phyloP scores from a whole-genome alignment of 2,329 filamentous ascomycete genomes.

The Rosellinia necatrix region DNA sequence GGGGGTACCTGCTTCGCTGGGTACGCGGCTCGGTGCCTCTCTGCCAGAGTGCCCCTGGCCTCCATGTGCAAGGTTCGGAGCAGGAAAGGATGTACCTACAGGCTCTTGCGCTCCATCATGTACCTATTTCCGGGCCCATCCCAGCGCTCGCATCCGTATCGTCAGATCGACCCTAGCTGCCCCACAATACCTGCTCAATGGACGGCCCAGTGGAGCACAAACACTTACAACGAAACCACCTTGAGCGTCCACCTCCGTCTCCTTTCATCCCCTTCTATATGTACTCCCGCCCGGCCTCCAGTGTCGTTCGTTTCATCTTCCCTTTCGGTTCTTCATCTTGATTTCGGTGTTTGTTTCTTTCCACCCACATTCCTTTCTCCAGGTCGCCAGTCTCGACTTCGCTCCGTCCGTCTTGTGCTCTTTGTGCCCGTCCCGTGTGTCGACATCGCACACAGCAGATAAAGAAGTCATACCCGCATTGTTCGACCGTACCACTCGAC shows the following conservation, averaged over 20 bases:
- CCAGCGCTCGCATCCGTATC: conserved; percentile 21
- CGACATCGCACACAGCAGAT: conserved; percentile 23
- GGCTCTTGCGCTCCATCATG: neutral
- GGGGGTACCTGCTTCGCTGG: conserved; percentile 8
- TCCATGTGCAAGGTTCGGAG: no score
- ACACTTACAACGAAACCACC: conserved; percentile 8
- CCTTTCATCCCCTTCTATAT: conserved; percentile 27
- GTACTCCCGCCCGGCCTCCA: conserved; percentile 20
- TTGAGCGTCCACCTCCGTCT: conserved; percentile 18
- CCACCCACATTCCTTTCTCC: conserved; percentile 38
- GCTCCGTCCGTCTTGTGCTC: conserved; percentile 21
- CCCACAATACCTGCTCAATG: conserved; percentile 3
- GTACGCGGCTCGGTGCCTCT: no score
- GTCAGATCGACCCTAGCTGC: conserved; percentile 17
- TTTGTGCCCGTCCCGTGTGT: conserved; percentile 27
- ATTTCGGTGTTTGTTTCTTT: conserved; percentile 28
- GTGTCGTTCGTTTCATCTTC: conserved; percentile 19
- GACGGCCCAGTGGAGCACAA: neutral
- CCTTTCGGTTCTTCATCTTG: conserved; percentile 23
- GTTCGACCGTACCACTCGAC: conserved; percentile 22
- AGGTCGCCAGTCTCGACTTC: conserved; percentile 40
- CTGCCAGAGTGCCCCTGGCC: no score
- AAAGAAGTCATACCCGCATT: conserved; percentile 18
- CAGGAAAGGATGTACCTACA: conserved; percentile 8
- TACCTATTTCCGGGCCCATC: conserved; percentile 20